Evolutionary conservation across 2,329 filamentous ascomycete species (phyloP).

Genomic region (Colletotrichum neosansevieriae): DNA sequence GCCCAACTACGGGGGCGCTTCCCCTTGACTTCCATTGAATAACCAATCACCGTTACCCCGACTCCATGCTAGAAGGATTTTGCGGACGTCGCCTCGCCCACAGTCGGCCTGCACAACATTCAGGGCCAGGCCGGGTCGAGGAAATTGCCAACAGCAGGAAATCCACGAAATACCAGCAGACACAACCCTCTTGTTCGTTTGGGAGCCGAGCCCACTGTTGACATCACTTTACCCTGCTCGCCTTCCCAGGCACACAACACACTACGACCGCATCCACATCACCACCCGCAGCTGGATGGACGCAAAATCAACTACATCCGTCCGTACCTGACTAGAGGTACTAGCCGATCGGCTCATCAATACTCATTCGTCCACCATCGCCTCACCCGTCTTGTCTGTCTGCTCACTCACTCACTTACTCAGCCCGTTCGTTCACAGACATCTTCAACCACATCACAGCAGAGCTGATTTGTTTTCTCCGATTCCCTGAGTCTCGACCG

Average conservation of each 20-base stretch:
- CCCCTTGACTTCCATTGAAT: too few species aligned
- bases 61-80: too few species aligned
- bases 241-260: not conserved
- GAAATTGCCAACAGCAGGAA: not conserved
- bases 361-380: too few species aligned
- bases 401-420: not conserved
- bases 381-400: not conserved
- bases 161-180: not conserved
- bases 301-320: not conserved
- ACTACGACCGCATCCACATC: not conserved
- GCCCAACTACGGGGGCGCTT: too few species aligned
- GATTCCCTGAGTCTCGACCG: not conserved
- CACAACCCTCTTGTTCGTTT: not conserved
- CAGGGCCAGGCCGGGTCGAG: not conserved
- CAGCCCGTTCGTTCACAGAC: not conserved
- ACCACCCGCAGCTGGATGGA: not conserved
- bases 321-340: not conserved
- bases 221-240: conserved; percentile 29
- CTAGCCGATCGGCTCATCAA: too few species aligned
- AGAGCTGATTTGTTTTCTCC: not conserved
- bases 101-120: not conserved
- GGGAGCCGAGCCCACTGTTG: conserved; percentile 28
- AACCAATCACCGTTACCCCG: too few species aligned
- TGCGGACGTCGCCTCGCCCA: too few species aligned
- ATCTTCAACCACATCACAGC: not conserved